phyloP scores from a whole-genome alignment of 2,329 filamentous ascomycete genomes.

The Fusarium sp. region DNA sequence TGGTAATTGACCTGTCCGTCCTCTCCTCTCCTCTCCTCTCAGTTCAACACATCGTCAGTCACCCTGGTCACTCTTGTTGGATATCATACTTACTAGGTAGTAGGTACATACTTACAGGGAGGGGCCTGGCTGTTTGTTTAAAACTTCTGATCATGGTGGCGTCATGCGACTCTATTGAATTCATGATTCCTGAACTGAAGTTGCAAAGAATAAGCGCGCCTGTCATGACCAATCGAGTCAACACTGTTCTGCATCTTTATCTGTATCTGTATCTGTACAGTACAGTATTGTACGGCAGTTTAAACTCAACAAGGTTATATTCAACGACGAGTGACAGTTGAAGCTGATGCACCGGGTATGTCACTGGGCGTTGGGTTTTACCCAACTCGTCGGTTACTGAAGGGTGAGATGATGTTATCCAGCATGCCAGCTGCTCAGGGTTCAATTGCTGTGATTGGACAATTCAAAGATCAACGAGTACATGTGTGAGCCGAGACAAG shows the following conservation, averaged over 20 bases:
- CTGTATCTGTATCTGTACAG: background rate
- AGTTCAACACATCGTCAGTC: background rate
- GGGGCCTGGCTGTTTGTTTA: background rate
- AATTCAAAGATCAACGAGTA: constrained; percentile 14
- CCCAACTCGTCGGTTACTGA: constrained; percentile 20
- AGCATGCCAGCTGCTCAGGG: constrained; percentile 16
- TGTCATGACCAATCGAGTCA: constrained; percentile 6
- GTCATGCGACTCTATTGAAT: constrained; percentile 30
- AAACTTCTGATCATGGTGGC: constrained; percentile 23
- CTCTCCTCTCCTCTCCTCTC: background rate
- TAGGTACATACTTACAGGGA: background rate
- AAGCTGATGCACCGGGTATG: constrained; percentile 22
- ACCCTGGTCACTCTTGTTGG: background rate
- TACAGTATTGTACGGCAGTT: constrained; percentile 9
- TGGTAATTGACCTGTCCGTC: constrained; percentile 1
- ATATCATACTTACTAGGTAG: background rate
- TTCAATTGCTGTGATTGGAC: constrained; percentile 24
- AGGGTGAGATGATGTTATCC: constrained; percentile 28
- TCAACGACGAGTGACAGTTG: constrained; percentile 32
- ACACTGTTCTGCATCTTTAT: background rate
- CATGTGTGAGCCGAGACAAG: background rate
- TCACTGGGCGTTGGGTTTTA: constrained; percentile 23
- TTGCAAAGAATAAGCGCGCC: constrained; percentile 27
- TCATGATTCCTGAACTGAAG: constrained; percentile 16
- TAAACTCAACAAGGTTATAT: constrained; percentile 17